Evolutionary conservation across 805 yeast species (phyloP), one percentile per base, ranked within the genome.

Genomic region (Wickerhamomyces queroliae): DNA sequence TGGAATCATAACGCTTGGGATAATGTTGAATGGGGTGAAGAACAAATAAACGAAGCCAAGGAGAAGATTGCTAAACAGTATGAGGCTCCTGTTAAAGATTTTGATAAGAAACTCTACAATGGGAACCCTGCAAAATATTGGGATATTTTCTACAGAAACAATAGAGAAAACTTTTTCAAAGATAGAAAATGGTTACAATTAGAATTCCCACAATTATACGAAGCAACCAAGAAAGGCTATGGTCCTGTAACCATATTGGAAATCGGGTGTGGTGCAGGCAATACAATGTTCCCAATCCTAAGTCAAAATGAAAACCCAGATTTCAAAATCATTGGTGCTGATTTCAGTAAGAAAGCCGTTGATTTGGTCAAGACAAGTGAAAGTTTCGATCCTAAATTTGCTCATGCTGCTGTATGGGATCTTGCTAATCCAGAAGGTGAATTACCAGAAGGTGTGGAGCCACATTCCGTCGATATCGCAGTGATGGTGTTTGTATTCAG

Each of bases 241-340:
- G 83, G 88, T n/a, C 76, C 82, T 5, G 71, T 72, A 18, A 78
- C 81, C 3, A 82, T 93, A 25, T 70, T 93, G 40, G 99, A 93
- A 61, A 83, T 93, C 35, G 99, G 99, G 3, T 93, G 99, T 64
- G 99, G 99, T 41, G 98, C 96, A 5, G 99, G 99, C 10, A 93
- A 93, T 61, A 93, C 99, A 0, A 75, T 93, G 68, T 93, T 83
- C 60, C 99, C 99, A 5, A 81, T 93, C 17, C 64, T 93, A 42
- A 73, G 73, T 40, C 89, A 83, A 50, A 93, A 93, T 59, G 70
- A 85, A 58, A 93, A 93, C 62, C 79, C 80, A n/a, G 63, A 79
- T 21, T 64, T 93, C 38, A 72, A 66, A 48, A 76, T 93, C 7
- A 72, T 77, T 39, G 99, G 95, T 2, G 93, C 89, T 36, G 99